Conservation (phyloP, 1,284 basidiomycete species). For the Sanghuangporus sanghuang region DNA sequence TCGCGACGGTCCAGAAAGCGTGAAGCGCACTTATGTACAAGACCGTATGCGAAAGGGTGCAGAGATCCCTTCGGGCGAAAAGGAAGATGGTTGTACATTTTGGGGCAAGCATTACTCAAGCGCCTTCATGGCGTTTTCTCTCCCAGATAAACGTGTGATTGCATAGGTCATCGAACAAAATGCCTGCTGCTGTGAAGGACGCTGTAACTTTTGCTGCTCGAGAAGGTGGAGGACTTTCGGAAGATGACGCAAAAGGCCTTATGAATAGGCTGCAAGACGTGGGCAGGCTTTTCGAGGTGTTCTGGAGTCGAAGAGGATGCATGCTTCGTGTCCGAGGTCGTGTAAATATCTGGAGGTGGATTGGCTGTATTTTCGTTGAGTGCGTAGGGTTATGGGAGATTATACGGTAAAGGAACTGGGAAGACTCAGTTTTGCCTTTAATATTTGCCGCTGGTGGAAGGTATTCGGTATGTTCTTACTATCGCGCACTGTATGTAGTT, state of each 20-base stretch:
- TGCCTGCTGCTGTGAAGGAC: conserved; percentile 83
- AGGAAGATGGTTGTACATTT: conserved; percentile 72
- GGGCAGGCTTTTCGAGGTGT: conserved; percentile 82
- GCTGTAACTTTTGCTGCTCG: conserved; percentile 60
- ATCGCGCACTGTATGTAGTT: too few relatives aligned
- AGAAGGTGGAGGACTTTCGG: conserved; percentile 46
- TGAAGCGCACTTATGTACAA: conserved; percentile 77
- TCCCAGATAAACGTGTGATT: conserved; percentile 6
- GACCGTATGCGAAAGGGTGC: conserved; percentile 71
- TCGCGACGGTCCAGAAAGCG: conserved; percentile 64
- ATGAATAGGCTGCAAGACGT: conserved; percentile 69
- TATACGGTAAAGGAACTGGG: too few relatives aligned
- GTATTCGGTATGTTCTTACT: too few relatives aligned
- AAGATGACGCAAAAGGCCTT: conserved; percentile 58
- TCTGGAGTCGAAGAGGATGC: conserved; percentile 66
- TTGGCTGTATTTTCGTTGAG: background rate
- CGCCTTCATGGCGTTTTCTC: background rate
- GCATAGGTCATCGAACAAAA: conserved; percentile 85
- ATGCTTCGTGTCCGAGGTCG: background rate
- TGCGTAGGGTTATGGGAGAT: background rate
- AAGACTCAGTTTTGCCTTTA: too few relatives aligned
- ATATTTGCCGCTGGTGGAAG: too few relatives aligned
- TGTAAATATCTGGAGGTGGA: background rate
- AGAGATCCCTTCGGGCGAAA: conserved; percentile 45
- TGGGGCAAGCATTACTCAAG: conserved; percentile 55